Percentiles rank a stretch among this genome's conserved stretches.
These are phyloP conservation scores for Sugiyamaella sp. DNA, from an alignment of 1,139 yeast genomes.

Conservation along the genomic window DNA sequence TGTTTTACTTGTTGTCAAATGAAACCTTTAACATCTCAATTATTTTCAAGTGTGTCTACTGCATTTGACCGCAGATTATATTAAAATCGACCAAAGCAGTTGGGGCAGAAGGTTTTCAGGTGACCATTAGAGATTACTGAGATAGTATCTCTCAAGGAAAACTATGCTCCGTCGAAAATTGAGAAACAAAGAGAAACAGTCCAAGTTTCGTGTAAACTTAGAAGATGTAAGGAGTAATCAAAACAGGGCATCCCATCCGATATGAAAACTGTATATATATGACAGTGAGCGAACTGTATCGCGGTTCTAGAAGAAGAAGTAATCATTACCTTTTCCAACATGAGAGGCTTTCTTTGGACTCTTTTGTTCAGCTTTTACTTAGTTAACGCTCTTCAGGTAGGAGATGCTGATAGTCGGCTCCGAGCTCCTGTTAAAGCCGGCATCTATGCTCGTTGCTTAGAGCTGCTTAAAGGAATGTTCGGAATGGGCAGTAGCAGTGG, in stretches of 20 bases:
- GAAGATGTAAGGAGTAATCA: background rate
- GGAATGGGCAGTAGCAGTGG: background rate
- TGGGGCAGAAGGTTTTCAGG: background rate
- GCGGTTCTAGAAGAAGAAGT: background rate
- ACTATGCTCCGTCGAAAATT: background rate
- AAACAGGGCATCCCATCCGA: background rate
- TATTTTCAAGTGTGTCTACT: background rate
- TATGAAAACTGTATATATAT: background rate
- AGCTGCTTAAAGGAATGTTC: background rate
- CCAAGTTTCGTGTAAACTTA: background rate
- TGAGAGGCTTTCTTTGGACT: constrained; percentile 7
- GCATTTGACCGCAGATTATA: background rate
- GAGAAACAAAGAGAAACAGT: background rate
- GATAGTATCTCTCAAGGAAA: no score
- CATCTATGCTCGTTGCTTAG: background rate
- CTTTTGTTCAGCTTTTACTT: constrained; percentile 7
- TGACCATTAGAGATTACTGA: no score
- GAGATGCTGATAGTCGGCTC: background rate
- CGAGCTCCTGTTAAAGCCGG: background rate
- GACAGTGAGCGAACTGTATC: background rate
- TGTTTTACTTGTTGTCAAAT: background rate
- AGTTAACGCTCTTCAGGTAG: background rate
- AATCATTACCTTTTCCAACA: background rate
- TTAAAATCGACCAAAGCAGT: background rate
- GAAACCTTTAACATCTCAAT: background rate